Evolutionary conservation across 306 rosid genomes (phyloP), one percentile per base, ranked within the genome.

Genomic region (Quercus wislizeni): DNA sequence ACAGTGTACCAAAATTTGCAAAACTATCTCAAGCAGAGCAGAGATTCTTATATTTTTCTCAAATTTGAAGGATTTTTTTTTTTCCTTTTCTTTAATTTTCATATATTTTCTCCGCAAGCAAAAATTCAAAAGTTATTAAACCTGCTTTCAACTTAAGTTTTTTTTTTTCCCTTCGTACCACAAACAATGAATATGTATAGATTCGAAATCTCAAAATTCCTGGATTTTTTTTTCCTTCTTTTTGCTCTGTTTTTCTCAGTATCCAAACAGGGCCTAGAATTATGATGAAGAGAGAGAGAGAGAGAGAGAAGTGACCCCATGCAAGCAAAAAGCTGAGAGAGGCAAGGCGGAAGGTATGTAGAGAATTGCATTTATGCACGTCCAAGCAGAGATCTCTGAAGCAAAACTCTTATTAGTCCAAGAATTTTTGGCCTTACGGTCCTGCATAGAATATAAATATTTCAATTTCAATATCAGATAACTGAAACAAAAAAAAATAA

Each of bases 301-400:
- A 74, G 75, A 82, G 33, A 77, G 81, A 75, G 19, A 80, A 85
- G 86, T 89, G 74, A 94, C 98, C 97, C 94, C 92, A 92, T 83
- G 88, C 91, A 84, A 3, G 88, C 67, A 81, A 92, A 76, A 86
- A 90, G 78, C 76, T 74, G 84, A 76, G 63, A 87, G 87, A 88
- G 71, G 89, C 92, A 89, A 78, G 91, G 82, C 41, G 88, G 97
- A 84, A 86, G 69, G 81, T 77, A 84, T 71, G 84, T 38, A 78
- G 77, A 78, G 87, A 76, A 65, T 70, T 82, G 89, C 96, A 94
- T 92, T 82, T 83, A 92, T 73, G 69, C 27, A 62, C 56, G 41
- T 81, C 74, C 75, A 67, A 79, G 71, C 62, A 80, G 75, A 87
- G 85, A 86, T 76, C 78, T 78, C 52, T 27, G 49, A 69, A 73